phyloP scores from a whole-genome alignment of 23 red algal genomes.

The Gracilaria vermiculophylla region DNA sequence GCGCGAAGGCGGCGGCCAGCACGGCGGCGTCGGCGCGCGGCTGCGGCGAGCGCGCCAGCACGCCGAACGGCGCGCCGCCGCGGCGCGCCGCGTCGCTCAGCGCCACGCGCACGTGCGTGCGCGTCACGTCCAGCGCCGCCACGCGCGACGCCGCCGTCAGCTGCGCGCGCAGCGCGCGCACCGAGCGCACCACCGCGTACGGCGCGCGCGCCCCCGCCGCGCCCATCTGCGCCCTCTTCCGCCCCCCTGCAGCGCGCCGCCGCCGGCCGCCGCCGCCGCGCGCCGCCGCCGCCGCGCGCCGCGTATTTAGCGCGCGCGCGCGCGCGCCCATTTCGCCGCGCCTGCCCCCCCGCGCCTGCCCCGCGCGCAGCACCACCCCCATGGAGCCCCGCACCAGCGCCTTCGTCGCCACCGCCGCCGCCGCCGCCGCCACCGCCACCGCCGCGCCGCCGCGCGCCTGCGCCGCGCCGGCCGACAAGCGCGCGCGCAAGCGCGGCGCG shows the following conservation, averaged over 20 bases:
- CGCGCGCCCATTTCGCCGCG: no score
- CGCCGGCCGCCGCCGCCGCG: no score
- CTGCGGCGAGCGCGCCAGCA: slow-evolving; percentile 31
- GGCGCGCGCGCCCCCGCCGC: neutral
- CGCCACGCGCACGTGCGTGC: slow-evolving; percentile 55
- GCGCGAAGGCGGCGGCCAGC: slow-evolving; percentile 40
- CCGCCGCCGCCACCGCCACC: no score
- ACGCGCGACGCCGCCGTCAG: slow-evolving; percentile 30
- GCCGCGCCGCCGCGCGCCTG: neutral
- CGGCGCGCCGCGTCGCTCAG: slow-evolving; percentile 33
- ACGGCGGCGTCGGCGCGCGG: slow-evolving; percentile 35
- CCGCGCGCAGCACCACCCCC: no score
- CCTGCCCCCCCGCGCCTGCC: no score
- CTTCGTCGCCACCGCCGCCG: neutral
- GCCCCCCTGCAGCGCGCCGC: no score
- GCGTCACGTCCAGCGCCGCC: slow-evolving; percentile 51
- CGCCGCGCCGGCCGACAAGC: neutral
- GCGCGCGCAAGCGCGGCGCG: no score
- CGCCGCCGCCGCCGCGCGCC: no score
- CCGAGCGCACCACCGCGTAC: slow-evolving; percentile 5
- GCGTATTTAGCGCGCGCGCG: no score
- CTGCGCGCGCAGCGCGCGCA: slow-evolving; percentile 11
- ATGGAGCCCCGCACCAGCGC: no score
- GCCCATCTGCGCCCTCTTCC: no score
- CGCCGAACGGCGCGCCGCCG: slow-evolving; percentile 52